phyloP scores from a whole-genome alignment of 2,329 filamentous ascomycete genomes.

The Aspergillus amoenus region DNA sequence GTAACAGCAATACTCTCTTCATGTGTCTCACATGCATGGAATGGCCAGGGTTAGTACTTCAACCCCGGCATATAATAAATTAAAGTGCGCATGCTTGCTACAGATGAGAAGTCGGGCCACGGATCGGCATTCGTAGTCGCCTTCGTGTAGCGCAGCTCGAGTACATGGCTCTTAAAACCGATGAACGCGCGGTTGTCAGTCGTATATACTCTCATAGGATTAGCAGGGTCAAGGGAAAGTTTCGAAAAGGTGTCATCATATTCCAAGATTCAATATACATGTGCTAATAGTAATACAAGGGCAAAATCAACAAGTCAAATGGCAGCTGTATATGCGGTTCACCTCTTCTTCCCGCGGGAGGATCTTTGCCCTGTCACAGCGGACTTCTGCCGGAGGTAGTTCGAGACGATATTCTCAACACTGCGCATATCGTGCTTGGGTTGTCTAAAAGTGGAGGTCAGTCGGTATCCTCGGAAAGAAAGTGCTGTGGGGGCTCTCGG shows the following conservation, averaged over 20 bases:
- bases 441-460: slow-evolving; percentile 47
- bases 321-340: slow-evolving; percentile 8
- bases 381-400: slow-evolving; percentile 59
- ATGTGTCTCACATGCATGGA: background rate
- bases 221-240: slow-evolving; percentile 8
- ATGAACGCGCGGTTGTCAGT: background rate
- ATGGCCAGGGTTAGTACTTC: background rate
- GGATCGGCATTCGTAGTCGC: background rate
- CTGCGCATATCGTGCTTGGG: slow-evolving; percentile 83
- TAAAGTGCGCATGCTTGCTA: background rate
- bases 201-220: background rate
- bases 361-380: slow-evolving; percentile 37
- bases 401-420: slow-evolving; percentile 74
- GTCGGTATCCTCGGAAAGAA: slow-evolving; percentile 6
- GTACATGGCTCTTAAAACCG: background rate
- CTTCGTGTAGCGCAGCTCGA: background rate
- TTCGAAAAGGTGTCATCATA: slow-evolving; percentile 13
- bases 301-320: slow-evolving; percentile 17
- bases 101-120: background rate
- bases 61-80: background rate
- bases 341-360: slow-evolving; percentile 21
- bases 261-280: slow-evolving; percentile 23
- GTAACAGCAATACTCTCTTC: background rate
- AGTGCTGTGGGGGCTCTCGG: background rate
- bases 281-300: slow-evolving; percentile 32